Conservation (phyloP, 345 rosid species). For the Populus ilicifolia region DNA sequence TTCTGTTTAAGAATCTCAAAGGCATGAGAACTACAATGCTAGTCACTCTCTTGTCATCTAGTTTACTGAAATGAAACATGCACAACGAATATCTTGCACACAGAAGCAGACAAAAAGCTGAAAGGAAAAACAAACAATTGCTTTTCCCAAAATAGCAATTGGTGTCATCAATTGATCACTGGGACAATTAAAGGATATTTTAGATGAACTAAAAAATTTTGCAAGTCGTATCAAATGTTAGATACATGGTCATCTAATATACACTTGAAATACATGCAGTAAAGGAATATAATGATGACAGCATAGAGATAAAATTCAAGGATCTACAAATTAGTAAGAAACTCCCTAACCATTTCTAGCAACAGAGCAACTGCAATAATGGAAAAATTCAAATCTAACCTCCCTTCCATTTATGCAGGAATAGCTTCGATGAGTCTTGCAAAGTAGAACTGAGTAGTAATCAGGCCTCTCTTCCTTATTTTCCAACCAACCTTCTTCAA, state of each 20-base stretch:
- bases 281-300: background rate
- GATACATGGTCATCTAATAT: slow-evolving; percentile 12
- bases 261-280: slow-evolving; percentile 2
- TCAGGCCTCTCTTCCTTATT: slow-evolving; percentile 73
- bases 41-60: background rate
- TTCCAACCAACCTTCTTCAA: slow-evolving; percentile 85
- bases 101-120: background rate
- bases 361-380: background rate
- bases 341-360: background rate
- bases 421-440: slow-evolving; percentile 80
- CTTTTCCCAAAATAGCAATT: background rate
- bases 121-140: background rate
- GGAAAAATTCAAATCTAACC: slow-evolving; percentile 22
- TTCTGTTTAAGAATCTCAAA: background rate
- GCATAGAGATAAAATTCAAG: slow-evolving; percentile 8
- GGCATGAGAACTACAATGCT: background rate
- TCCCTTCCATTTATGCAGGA: slow-evolving; percentile 40
- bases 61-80: background rate
- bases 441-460: slow-evolving; percentile 77
- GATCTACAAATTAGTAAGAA: slow-evolving; percentile 12
- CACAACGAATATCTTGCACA: background rate
- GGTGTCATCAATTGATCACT: background rate
- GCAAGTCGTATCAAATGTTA: slow-evolving; percentile 6
- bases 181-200: background rate
- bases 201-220: background rate